Evolutionary conservation across 2,329 filamentous ascomycete genomes (phyloP), one percentile per base, ranked within the genome.

Genomic region (Aspergillus ochraceoroseus): DNA sequence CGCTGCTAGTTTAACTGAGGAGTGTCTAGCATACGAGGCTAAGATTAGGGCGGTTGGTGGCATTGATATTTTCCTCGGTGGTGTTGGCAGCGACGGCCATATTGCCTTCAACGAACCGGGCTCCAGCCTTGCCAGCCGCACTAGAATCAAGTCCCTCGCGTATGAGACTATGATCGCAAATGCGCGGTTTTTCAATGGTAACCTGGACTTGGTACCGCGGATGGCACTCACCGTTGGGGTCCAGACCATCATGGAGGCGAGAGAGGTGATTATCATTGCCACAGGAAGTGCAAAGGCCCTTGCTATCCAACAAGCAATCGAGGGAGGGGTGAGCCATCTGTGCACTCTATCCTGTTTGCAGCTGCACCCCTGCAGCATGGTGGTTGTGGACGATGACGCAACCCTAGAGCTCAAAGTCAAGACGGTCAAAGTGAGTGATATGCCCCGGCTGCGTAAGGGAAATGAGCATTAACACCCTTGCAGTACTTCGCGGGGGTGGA

Each of bases 61-160:
- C 3, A 35, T 35, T 8, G 32, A 35, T 5, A 8, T 35, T 7
- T 35, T 35, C 32, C 32, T 35, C 7, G 32, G 32, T 2, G 32
- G 32, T 7, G 32, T 35, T 1, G 32, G 32, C 7, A 35, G n/a
- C 13, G 32, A 35, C 12, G 32, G 32, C 14, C 32, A 35, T 11
- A 35, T 35, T 20, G 32, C 32, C 7, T 35, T 35, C 22, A 35
- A 35, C n/a, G 32, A 35, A 17, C 32, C 32, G 1, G 32, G 32
- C 1, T 35, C 32, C 4, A 35, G 32, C 22, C 32, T 35, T 7
- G 5, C 13, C 13, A 35, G 32, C 14, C 19, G 32, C 3, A 35
- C 32, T 6, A 19, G 32, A 4, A n/a, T 35, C 12, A 35, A 35
- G 17, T 14, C 32, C 2, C 32, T 35, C 6, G n/a, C 32, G 2